These are phyloP conservation scores for Scedosporium dehoogii DNA, from an alignment of 2,329 filamentous ascomycete species.

Conservation along the genomic window DNA sequence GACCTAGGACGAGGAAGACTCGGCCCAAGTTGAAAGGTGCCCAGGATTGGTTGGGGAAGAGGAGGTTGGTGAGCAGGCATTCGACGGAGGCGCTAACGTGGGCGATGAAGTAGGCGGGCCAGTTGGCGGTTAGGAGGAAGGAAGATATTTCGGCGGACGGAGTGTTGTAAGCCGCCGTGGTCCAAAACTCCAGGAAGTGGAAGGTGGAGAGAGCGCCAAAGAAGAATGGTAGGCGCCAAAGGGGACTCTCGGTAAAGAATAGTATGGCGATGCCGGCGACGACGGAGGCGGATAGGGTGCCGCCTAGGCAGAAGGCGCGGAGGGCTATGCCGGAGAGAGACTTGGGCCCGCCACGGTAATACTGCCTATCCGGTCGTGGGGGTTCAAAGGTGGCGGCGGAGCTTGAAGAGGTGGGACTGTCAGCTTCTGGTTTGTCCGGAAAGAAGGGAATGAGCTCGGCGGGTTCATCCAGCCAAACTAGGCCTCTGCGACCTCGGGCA, in stretches of 20 bases:
- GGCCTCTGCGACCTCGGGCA: too few relatives aligned
- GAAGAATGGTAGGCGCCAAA: constrained; percentile 60
- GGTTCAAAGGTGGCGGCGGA: neutral
- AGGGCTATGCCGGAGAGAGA: constrained; percentile 51
- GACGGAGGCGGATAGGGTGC: constrained; percentile 27
- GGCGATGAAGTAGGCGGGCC: constrained; percentile 72
- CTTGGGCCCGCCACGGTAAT: constrained; percentile 38
- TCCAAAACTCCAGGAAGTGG: constrained; percentile 95
- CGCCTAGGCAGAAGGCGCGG: constrained; percentile 45
- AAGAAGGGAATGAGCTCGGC: neutral
- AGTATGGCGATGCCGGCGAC: constrained; percentile 21
- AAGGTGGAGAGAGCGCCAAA: constrained; percentile 62
- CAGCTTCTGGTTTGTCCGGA: neutral
- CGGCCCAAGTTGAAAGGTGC: constrained; percentile 16
- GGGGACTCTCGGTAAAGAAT: constrained; percentile 29
- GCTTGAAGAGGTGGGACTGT: neutral
- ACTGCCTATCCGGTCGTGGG: constrained; percentile 14
- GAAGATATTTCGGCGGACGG: constrained; percentile 59
- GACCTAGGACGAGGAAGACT: constrained; percentile 41
- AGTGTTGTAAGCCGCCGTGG: constrained; percentile 77
- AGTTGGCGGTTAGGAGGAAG: constrained; percentile 80
- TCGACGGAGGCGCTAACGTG: constrained; percentile 68
- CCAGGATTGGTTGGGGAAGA: constrained; percentile 42
- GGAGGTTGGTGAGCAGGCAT: constrained; percentile 49
- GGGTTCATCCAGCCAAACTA: neutral